Base-by-base conservation (phyloP, 108 stramenopile species). In the Conticribra weissflogii region DNA sequence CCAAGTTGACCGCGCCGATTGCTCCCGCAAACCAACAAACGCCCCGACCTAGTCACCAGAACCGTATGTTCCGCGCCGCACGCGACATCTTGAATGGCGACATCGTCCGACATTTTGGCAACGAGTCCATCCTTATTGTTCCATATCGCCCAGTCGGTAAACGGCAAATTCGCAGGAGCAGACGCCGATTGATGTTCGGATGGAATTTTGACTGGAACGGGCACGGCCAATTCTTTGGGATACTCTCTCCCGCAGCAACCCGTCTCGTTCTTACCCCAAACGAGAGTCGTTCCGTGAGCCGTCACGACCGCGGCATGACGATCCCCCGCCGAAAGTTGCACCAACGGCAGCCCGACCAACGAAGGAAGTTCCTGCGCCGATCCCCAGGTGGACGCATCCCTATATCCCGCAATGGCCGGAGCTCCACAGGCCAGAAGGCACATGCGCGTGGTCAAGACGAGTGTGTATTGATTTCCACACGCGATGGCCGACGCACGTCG, bases 241-340 rank as follows among this genome's bases (percentile, higher is more conserved):
- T 62, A 90, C 24, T 75, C 78, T 27, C 89, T 66, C 48, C 85
- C 86, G 66, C 89, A 90, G 47, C 83, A 84, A 22, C 83, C 84
- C 8, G 69, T 67, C 23, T 46, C 41, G 63, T 91, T 91, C 28
- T 68, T 59, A 15, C 90, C 90, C 90, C 87, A 91, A 54, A 86
- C 68, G 66, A 68, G 86, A 22, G 90, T 86, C 21, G 87, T 82
- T 2, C 90, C 90, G 63, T 82, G 74, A 3, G 81, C 83, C 4
- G 90, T 91, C n/a, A 88, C 48, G 8, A 88, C 90, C n/a, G 86
- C 82, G 0, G 83, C 87, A 71, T 91, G 90, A 25, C 59, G 25
- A 47, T 83, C 54, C 25, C 90, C 90, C 3, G 90, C 87, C 14
- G 87, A 72, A 5, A 88, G 68, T 45, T 58, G 45, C n/a, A 84